phyloP scores from a whole-genome alignment of 1,284 basidiomycete species.

The Kalmanozyma brasiliensis region DNA sequence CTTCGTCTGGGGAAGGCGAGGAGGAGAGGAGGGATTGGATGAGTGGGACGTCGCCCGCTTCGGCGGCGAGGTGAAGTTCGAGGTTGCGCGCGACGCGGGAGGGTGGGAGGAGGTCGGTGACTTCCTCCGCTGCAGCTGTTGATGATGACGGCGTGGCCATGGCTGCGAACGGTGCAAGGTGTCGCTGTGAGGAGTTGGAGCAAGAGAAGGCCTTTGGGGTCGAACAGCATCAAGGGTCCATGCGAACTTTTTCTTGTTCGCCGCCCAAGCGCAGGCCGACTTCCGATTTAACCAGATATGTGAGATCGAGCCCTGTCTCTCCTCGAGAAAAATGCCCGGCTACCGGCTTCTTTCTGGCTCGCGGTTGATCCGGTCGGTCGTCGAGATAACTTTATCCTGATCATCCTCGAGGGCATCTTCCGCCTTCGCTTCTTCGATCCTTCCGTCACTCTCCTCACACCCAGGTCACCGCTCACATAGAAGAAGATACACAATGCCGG shows the following conservation, averaged over 20 bases:
- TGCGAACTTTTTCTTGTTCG: too few species aligned
- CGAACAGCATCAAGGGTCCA: too few species aligned
- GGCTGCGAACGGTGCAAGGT: background rate
- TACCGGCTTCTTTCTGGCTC: too few species aligned
- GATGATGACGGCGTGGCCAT: slow-evolving; percentile 10
- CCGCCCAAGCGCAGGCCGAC: background rate
- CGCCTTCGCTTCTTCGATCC: too few species aligned
- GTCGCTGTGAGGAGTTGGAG: too few species aligned
- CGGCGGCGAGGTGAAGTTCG: slow-evolving; percentile 52
- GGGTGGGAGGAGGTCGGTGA: slow-evolving; percentile 27
- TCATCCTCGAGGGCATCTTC: too few species aligned
- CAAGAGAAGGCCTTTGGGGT: too few species aligned
- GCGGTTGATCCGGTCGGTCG: too few species aligned
- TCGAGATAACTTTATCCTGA: too few species aligned
- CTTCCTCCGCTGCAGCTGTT: slow-evolving; percentile 13
- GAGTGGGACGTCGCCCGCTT: slow-evolving; percentile 31
- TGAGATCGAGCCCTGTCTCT: background rate
- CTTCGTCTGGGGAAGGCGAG: slow-evolving; percentile 8
- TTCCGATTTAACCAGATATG: background rate
- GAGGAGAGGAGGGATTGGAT: slow-evolving; percentile 43
- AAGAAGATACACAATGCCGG: slow-evolving; percentile 15
- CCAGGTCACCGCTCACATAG: too few species aligned
- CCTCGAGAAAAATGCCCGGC: too few species aligned
- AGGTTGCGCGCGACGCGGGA: slow-evolving; percentile 51
- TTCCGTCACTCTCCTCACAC: too few species aligned